Evolutionary conservation across 257 asterid genomes (phyloP), one percentile per base, ranked within the genome.

Genomic region (Oldenlandia corymbosa): DNA sequence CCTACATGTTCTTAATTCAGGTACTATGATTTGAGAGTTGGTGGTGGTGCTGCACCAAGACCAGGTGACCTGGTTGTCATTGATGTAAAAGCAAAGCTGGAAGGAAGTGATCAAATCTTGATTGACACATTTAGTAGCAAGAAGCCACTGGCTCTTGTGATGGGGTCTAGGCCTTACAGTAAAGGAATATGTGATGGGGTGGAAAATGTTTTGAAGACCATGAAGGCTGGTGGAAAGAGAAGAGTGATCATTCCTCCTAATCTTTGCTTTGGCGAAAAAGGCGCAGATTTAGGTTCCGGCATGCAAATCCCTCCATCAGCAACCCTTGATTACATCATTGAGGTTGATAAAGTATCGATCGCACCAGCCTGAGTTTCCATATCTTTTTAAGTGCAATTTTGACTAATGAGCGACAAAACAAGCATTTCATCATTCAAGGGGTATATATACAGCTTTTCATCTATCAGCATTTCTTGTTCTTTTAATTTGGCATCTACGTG

Each of bases 171-270:
- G 79, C 95, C 96, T 58, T 91, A 88, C 8, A 87, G 78, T 45
- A 84, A 65, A 63, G 96, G 98, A 31, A 79, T 88, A 23, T 88
- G 95, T 76, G 98, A 91, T 78, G 98, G 96, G 21, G 69, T 91
- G 32, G 94, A 91, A 36, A 67, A 56, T 69, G 87, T 81, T 0
- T 50, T 91, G 52, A 80, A 62, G 69, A 67, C 74, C 20, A 88
- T 91, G 91, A 88, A 80, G 45, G 94, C 90, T 2, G 95, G 96
- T 54, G 98, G 95, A 41, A 88, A 69, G 64, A 81, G 94, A 58
- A 86, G 84, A 77, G 90, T 84, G 5, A 70, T 84, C 9, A 66
- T 88, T 52, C 96, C 95, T 71, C 78, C 96, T 1, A 75, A 46
- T 66, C 79, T 76, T 10, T 89, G 96, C 7, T 88, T 88, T 72